Base-by-base conservation (phyloP, 129 eudicot genomes). In the Scalesia atractyloides region DNA sequence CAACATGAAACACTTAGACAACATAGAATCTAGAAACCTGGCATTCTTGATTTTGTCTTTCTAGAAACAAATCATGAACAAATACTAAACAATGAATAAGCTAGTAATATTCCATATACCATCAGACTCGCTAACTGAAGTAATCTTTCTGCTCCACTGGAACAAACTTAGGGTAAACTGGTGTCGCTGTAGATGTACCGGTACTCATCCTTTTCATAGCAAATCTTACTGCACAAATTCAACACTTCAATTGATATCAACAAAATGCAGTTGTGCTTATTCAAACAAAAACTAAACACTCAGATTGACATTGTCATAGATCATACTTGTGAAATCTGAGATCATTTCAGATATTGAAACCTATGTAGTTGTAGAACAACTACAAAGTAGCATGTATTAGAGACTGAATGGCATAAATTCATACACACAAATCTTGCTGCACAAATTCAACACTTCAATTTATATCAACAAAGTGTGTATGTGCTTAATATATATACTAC, bases 121-220 rank as follows among this genome's bases (percentile, higher is more conserved):
- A 15, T 80, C 87, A 67, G 90, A 66, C 37, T 82, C 68, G 82
- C 86, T 80, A 9, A 75, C 60, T 30, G 96, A 93, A 79, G 92
- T 69, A 57, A 91, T 81, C 48, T 70, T 78, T 87, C 73, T 82
- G 84, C 69, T 93, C 90, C 30, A 87, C 90, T 2, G 97, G 89
- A 22, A 90, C 73, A 76, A 93, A 93, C 64, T 84, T 90, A 16
- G 86, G 96, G 75, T 75, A 76, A 48, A 84, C 34, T 12, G 89
- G 90, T 59, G 47, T 79, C 62, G 72, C 49, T 70, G 66, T 50
- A 36, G 46, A 50, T 37, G 4, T 50, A 41, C 41, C 47, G 4
- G 80, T 80, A 49, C 95, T 81, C 97, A 87, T 93, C 64, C 75
- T 90, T 75, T 80, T 83, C 59, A 61, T 74, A 76, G 75, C n/a